phyloP scores from a whole-genome alignment of 208 protist genomes.

The Acanthamoeba triangularis region DNA sequence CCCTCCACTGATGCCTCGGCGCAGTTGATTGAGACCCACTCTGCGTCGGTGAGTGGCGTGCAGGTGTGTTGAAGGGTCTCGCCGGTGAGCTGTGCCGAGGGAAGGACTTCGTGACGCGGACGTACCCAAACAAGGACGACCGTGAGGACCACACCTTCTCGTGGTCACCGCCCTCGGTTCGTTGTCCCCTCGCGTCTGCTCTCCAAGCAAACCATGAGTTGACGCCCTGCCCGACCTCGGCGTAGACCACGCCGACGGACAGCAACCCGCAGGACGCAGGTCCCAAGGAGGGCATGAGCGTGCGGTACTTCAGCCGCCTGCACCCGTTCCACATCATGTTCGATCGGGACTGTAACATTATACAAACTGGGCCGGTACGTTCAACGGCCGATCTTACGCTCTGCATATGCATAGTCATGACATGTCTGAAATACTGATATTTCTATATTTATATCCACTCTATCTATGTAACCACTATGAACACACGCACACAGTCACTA shows the following conservation, averaged over 20 bases:
- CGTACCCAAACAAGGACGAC: not conserved
- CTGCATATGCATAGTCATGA: too few species aligned
- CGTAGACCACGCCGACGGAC: not conserved
- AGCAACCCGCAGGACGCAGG: not conserved
- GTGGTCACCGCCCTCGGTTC: not conserved
- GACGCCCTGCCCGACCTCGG: not conserved
- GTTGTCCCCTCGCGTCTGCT: not conserved
- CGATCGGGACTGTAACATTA: not conserved
- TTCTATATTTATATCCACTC: too few species aligned
- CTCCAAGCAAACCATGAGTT: not conserved
- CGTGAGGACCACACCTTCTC: not conserved
- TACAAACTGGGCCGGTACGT: conserved; percentile 16
- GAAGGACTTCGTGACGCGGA: not conserved
- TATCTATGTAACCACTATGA: not conserved
- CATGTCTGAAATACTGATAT: too few species aligned
- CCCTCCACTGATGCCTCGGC: too few species aligned
- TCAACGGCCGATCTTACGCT: not conserved
- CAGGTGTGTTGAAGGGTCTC: not conserved
- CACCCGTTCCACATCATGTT: conserved; percentile 52
- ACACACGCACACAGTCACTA: not conserved
- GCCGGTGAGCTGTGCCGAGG: not conserved
- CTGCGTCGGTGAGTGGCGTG: not conserved
- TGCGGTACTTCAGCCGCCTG: not conserved
- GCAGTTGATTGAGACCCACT: not conserved
- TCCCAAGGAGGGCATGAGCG: not conserved